phyloP scores from a whole-genome alignment of 192 early-diverging fungal species.

The Podila epicladia region DNA sequence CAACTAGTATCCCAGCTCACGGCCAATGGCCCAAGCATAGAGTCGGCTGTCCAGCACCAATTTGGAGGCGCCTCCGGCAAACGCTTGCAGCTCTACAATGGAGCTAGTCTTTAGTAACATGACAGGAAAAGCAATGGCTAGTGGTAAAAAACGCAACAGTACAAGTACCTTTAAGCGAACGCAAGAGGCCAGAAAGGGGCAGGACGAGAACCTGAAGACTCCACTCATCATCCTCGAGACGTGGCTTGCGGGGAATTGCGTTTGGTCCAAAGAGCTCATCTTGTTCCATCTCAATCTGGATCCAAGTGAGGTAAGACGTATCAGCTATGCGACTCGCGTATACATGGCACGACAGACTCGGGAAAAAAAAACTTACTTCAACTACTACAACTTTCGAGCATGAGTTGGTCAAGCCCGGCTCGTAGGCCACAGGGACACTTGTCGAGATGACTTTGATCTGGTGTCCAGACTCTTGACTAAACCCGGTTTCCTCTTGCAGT shows the following conservation, averaged over 20 bases:
- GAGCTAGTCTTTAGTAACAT: not conserved
- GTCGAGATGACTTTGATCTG: slow-evolving; percentile 17
- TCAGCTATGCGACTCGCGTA: not conserved
- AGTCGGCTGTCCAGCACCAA: slow-evolving; percentile 56
- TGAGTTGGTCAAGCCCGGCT: slow-evolving; percentile 62
- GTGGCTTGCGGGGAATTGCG: slow-evolving; percentile 16
- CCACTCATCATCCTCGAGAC: slow-evolving; percentile 63
- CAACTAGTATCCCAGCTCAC: slow-evolving; percentile 23
- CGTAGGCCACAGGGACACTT: slow-evolving; percentile 52
- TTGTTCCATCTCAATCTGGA: slow-evolving; percentile 21
- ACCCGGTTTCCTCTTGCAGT: slow-evolving; percentile 61
- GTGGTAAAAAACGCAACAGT: not conserved
- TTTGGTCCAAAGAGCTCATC: slow-evolving; percentile 17
- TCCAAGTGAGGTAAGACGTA: not conserved
- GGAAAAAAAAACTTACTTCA: slow-evolving; percentile 34
- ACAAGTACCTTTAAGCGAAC: slow-evolving; percentile 53
- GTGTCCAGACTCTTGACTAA: slow-evolving; percentile 24
- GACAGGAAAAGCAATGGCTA: not conserved
- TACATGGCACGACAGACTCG: not conserved
- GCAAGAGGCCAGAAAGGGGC: slow-evolving; percentile 37
- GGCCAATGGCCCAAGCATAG: slow-evolving; percentile 48
- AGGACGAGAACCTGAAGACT: slow-evolving; percentile 56
- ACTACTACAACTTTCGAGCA: slow-evolving; percentile 46
- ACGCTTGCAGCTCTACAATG: slow-evolving; percentile 28
- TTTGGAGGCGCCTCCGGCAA: slow-evolving; percentile 27